Evolutionary conservation across 228 moss, liverwort and hornwort species (phyloP).

Genomic region (Sphagnum magellanicum): DNA sequence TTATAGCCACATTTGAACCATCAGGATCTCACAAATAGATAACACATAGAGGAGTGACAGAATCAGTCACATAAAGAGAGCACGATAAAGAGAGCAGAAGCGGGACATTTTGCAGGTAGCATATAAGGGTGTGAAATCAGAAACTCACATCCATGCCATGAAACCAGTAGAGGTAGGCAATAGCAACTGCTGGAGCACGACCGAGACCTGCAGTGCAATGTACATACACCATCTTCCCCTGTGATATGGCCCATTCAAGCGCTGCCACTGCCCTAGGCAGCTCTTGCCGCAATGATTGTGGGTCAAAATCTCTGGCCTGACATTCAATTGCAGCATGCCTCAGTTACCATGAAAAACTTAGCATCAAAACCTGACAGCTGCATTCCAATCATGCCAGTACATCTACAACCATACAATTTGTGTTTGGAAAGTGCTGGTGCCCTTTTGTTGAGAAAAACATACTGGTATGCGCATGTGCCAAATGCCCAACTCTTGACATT

Average conservation of each 20-base stretch:
- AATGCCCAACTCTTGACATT: constrained; percentile 13
- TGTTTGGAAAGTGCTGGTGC: too few species aligned
- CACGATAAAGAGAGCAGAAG: not conserved
- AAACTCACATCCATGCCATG: constrained; percentile 16
- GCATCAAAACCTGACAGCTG: too few species aligned
- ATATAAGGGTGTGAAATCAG: not conserved
- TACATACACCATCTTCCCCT: constrained; percentile 13
- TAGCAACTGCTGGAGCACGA: constrained; percentile 18
- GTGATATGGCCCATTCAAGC: constrained; percentile 1
- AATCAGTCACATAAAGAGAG: not conserved
- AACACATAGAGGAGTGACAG: too few species aligned
- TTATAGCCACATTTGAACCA: too few species aligned
- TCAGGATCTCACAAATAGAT: too few species aligned
- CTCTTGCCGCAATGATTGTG: constrained; percentile 7
- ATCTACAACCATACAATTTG: too few species aligned
- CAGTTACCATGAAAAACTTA: too few species aligned
- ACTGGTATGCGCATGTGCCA: constrained; percentile 18
- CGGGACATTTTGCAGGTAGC: not conserved
- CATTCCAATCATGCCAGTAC: too few species aligned
- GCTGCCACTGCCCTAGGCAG: constrained; percentile 4
- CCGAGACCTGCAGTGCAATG: constrained; percentile 24
- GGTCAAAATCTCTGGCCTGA: constrained; percentile 18
- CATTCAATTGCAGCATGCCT: not conserved
- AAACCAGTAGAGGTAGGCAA: constrained; percentile 26
- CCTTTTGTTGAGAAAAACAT: not conserved